Evolutionary conservation across 495 filamentous ascomycete genomes (phyloP).

Genomic region (Platismatia glauca): DNA sequence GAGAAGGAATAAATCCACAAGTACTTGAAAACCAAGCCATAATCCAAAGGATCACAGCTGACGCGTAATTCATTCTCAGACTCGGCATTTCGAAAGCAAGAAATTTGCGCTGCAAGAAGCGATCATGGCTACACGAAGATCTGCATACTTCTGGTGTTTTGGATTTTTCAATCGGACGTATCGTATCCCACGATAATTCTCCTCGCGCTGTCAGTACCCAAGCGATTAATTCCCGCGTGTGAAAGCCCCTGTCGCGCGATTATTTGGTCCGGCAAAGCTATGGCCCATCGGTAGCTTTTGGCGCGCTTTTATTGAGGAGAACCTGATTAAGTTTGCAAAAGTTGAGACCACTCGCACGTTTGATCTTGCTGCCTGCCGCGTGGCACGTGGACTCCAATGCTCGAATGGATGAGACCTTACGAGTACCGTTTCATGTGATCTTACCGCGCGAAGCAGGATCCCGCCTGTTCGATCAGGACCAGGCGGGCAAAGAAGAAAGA

Average conservation of each 20-base stretch:
- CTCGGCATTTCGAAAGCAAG: not conserved
- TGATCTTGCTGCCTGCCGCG: not conserved
- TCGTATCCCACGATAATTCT: not conserved
- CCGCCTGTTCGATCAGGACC: too few relatives aligned
- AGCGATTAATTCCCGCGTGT: not conserved
- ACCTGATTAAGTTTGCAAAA: not conserved
- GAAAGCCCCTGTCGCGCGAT: not conserved
- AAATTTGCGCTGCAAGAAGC: not conserved
- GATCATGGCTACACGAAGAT: not conserved
- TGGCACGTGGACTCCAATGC: not conserved
- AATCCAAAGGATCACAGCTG: not conserved
- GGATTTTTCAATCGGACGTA: not conserved
- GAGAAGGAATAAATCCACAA: not conserved
- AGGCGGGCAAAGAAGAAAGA: too few relatives aligned
- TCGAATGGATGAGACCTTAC: too few relatives aligned
- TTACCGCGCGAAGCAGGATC: too few relatives aligned
- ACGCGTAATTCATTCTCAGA: not conserved
- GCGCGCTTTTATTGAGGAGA: not conserved
- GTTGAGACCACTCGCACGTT: not conserved
- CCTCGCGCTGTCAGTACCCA: not conserved
- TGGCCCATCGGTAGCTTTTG: not conserved
- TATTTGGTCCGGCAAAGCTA: not conserved
- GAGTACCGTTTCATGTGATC: too few relatives aligned
- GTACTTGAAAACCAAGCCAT: not conserved
- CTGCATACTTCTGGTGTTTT: not conserved